These are phyloP conservation scores for Russula brevipes DNA, from an alignment of 768 basidiomycete genomes.

Conservation along the genomic window DNA sequence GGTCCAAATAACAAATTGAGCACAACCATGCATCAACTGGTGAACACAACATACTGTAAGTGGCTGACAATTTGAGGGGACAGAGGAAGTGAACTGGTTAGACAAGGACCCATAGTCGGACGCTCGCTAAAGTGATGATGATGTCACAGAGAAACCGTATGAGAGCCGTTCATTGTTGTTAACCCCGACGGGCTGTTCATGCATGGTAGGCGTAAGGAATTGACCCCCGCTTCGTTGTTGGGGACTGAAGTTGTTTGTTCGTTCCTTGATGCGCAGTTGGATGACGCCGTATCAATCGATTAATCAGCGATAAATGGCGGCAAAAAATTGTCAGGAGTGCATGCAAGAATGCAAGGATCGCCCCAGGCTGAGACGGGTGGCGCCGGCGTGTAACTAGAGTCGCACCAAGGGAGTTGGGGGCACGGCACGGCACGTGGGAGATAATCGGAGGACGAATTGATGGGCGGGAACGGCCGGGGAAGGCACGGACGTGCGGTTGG, in stretches of 20 bases:
- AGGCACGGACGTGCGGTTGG: constrained; percentile 8
- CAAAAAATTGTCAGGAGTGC: neutral
- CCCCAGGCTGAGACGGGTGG: neutral
- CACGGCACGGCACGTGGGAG: neutral
- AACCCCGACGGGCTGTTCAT: neutral
- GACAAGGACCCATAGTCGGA: neutral
- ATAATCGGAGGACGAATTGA: constrained; percentile 16
- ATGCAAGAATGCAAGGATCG: constrained; percentile 1
- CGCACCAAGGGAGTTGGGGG: too few species aligned
- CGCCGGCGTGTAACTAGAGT: constrained; percentile 1
- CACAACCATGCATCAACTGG: neutral
- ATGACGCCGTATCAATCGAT: neutral
- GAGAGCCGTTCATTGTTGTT: neutral
- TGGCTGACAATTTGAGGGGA: neutral
- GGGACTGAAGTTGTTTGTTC: neutral
- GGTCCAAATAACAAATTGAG: constrained; percentile 1
- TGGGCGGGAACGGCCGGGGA: neutral
- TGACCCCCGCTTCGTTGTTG: too few species aligned
- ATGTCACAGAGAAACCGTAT: neutral
- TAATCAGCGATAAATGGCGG: neutral
- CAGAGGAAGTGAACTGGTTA: neutral
- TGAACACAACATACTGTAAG: neutral
- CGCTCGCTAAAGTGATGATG: neutral
- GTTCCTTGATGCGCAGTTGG: constrained; percentile 1
- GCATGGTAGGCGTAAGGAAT: neutral